These are phyloP conservation scores for Hortiboletus campestris DNA, from an alignment of 768 basidiomycete species.

Conservation along the genomic window DNA sequence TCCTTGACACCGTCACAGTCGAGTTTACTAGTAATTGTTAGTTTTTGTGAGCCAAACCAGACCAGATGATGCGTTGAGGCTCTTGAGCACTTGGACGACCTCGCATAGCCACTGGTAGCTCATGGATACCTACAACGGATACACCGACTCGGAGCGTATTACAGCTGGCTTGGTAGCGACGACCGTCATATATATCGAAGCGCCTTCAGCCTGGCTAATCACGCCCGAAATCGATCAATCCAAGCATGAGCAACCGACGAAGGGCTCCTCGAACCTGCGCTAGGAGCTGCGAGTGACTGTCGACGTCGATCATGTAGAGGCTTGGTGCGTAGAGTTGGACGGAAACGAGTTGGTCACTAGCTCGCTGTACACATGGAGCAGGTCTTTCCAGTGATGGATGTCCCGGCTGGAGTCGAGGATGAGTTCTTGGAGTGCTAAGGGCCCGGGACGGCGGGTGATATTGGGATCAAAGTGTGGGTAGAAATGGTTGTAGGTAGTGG, in stretches of 20 bases:
- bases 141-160: too few relatives aligned
- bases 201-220: slow-evolving; percentile 14
- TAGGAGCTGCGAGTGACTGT: slow-evolving; percentile 4
- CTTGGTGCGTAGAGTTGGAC: slow-evolving; percentile 7
- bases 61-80: too few relatives aligned
- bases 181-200: neutral
- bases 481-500: neutral
- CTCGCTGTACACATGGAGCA: slow-evolving; percentile 10
- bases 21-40: too few relatives aligned
- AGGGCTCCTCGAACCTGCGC: neutral
- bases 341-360: slow-evolving; percentile 17
- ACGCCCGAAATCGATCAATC: neutral
- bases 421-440: slow-evolving; percentile 18
- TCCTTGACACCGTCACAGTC: too few relatives aligned
- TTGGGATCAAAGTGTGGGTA: neutral
- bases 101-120: too few relatives aligned
- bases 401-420: slow-evolving; percentile 6
- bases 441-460: neutral
- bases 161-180: neutral
- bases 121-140: neutral
- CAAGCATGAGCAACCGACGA: neutral
- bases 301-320: neutral
- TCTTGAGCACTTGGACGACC: too few relatives aligned
- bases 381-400: slow-evolving; percentile 4
- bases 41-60: too few relatives aligned